Conservation (phyloP, 768 basidiomycete species). For the Thelephora ganbajun region DNA sequence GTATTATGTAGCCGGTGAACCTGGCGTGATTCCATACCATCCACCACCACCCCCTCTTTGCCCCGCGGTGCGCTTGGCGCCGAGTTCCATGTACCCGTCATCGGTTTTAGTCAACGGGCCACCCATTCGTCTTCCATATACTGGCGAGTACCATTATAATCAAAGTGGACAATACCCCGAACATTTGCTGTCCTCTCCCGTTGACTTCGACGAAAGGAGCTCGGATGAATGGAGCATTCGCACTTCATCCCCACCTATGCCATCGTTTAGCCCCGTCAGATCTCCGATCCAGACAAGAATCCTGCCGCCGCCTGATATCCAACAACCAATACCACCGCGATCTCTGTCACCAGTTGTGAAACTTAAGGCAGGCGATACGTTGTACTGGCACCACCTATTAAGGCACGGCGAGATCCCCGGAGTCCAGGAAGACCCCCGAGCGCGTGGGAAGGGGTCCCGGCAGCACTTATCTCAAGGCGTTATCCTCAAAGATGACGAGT, state of each 20-base stretch:
- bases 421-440: slow-evolving; percentile 47
- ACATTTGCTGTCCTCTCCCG: not conserved
- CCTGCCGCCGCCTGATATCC: slow-evolving; percentile 6
- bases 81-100: slow-evolving; percentile 7
- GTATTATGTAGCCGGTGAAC: slow-evolving; percentile 47
- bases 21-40: slow-evolving; percentile 33
- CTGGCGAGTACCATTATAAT: not conserved
- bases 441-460: slow-evolving; percentile 18
- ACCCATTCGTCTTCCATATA: slow-evolving; percentile 4
- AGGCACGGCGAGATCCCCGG: slow-evolving; percentile 62
- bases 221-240: not conserved
- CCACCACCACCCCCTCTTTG: slow-evolving; percentile 12
- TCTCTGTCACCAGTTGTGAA: slow-evolving; percentile 21
- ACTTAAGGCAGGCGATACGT: slow-evolving; percentile 40
- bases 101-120: slow-evolving; percentile 12
- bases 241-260: slow-evolving; percentile 2
- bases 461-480: too few relatives aligned
- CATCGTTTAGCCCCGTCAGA: not conserved
- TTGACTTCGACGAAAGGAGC: not conserved
- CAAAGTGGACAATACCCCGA: not conserved
- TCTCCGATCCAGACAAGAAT: slow-evolving; percentile 1
- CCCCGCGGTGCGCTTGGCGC: slow-evolving; percentile 4
- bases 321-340: slow-evolving; percentile 7
- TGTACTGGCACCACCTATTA: slow-evolving; percentile 68
- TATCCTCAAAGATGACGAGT: too few relatives aligned